phyloP scores from a whole-genome alignment of 371 early-diverging fungal genomes.

The Nematocida ausubeli region DNA sequence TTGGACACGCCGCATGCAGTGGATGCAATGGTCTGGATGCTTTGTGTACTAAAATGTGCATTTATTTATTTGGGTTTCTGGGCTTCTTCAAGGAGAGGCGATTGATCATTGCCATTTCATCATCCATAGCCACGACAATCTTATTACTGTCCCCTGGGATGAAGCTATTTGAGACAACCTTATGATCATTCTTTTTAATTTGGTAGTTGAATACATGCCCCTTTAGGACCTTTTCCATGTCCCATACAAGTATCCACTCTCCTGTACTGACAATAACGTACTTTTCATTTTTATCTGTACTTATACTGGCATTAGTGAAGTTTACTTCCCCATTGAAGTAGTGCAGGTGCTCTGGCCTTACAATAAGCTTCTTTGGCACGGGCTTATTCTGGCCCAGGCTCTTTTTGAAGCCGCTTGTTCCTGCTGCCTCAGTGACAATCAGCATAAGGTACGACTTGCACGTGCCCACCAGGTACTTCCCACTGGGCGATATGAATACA shows the following conservation, averaged over 20 bases:
- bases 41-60: background rate
- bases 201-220: slow-evolving; percentile 75
- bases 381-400: slow-evolving; percentile 70
- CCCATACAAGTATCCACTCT: slow-evolving; percentile 84
- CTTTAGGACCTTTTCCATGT: slow-evolving; percentile 74
- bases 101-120: slow-evolving; percentile 66
- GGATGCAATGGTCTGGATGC: background rate
- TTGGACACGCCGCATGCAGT: too few species aligned
- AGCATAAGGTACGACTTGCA: slow-evolving; percentile 78
- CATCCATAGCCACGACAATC: slow-evolving; percentile 72
- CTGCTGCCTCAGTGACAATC: slow-evolving; percentile 68
- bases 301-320: slow-evolving; percentile 85
- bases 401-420: slow-evolving; percentile 58
- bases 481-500: slow-evolving; percentile 80
- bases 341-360: slow-evolving; percentile 82
- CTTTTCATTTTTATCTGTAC: slow-evolving; percentile 74
- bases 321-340: slow-evolving; percentile 72
- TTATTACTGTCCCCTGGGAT: slow-evolving; percentile 71
- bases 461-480: slow-evolving; percentile 79
- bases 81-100: slow-evolving; percentile 55
- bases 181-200: slow-evolving; percentile 75
- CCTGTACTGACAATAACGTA: slow-evolving; percentile 79
- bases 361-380: slow-evolving; percentile 73
- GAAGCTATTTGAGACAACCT: slow-evolving; percentile 83
- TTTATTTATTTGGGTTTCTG: slow-evolving; percentile 22